Conservation (phyloP, 164 flowering plant species). For the Cinnamomum micranthum region DNA sequence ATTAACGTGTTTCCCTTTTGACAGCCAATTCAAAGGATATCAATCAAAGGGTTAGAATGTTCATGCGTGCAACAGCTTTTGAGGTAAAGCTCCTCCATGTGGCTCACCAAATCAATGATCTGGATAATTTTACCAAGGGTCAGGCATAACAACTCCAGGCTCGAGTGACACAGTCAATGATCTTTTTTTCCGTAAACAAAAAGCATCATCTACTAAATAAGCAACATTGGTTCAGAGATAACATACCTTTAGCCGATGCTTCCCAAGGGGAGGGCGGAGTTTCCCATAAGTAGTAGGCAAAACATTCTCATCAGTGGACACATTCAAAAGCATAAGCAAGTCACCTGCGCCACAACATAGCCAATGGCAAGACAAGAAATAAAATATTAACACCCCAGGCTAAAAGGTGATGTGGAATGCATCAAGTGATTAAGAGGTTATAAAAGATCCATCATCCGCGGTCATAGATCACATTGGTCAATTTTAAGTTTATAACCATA, state of each 20-base stretch:
- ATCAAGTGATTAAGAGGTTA: not conserved
- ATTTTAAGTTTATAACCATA: no score
- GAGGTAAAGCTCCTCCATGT: no score
- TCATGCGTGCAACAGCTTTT: no score
- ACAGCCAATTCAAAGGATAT: no score
- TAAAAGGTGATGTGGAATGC: not conserved
- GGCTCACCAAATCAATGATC: not conserved
- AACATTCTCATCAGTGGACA: conserved; percentile 64
- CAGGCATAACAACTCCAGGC: not conserved
- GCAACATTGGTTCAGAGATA: not conserved
- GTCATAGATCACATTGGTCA: not conserved
- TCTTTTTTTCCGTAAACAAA: no score
- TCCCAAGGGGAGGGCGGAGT: conserved; percentile 89
- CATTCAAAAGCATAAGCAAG: conserved; percentile 68
- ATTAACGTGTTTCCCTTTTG: no score
- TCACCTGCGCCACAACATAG: conserved; percentile 47
- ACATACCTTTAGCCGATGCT: conserved; percentile 84
- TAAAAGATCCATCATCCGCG: not conserved
- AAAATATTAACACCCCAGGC: not conserved
- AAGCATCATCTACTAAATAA: not conserved
- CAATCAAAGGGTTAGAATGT: no score
- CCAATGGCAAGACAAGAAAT: not conserved
- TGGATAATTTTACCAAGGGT: not conserved
- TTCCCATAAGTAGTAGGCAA: conserved; percentile 87
- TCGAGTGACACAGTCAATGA: not conserved